A percentile compares a stretch with the other conserved stretches of the same genome.
Conservation (phyloP, 441 rosid species). For the Eruca vesicaria region DNA sequence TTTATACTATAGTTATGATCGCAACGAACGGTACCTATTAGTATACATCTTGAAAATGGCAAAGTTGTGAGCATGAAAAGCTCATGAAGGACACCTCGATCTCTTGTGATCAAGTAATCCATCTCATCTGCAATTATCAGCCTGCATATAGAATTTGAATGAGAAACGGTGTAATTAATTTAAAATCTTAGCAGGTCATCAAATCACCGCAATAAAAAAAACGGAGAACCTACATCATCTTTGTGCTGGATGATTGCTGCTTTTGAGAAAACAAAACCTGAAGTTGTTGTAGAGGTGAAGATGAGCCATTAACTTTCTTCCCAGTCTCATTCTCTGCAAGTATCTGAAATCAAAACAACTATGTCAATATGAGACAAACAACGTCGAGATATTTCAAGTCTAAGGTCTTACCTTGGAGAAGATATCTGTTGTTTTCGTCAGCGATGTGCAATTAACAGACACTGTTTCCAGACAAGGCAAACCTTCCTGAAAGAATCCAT, state of each 20-base stretch:
- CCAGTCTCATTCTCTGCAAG: constrained; percentile 35
- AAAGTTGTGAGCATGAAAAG: constrained; percentile 84
- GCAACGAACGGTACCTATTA: constrained; percentile 60
- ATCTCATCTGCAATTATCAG: constrained; percentile 76
- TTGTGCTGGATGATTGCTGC: constrained; percentile 35
- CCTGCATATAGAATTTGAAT: constrained; percentile 38
- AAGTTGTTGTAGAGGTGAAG: constrained; percentile 56
- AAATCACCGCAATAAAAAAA: background rate
- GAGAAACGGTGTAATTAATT: background rate
- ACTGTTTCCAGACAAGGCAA: constrained; percentile 49
- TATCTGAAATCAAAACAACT: constrained; percentile 40
- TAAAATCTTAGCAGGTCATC: background rate
- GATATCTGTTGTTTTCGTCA: constrained; percentile 60
- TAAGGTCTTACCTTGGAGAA: constrained; percentile 60
- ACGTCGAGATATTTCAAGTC: background rate
- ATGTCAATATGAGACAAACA: background rate
- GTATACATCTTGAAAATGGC: constrained; percentile 68
- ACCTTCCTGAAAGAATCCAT: constrained; percentile 40
- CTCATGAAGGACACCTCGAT: constrained; percentile 79
- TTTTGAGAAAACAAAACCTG: constrained; percentile 61
- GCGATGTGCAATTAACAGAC: constrained; percentile 62
- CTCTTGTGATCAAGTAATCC: constrained; percentile 83
- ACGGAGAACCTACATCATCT: constrained; percentile 64
- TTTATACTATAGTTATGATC: constrained; percentile 35
- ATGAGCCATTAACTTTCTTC: constrained; percentile 37